These are phyloP conservation scores for Vanilla planifolia DNA, from an alignment of 106 monocot genomes.

Conservation along the genomic window DNA sequence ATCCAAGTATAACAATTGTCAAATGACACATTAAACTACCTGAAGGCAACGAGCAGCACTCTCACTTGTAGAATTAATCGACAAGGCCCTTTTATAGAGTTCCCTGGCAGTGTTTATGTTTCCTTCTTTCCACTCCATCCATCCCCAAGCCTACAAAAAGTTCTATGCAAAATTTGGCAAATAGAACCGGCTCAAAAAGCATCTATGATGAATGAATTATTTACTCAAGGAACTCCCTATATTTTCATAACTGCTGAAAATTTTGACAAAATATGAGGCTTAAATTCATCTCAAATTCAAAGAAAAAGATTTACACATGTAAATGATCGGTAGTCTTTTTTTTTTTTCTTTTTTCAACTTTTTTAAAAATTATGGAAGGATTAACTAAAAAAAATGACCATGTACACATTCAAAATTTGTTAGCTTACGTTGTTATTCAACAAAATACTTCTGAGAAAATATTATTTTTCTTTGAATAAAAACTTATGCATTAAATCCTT, in stretches of 20 bases:
- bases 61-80: constrained; percentile 76
- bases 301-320: neutral
- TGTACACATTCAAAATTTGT: too few relatives aligned
- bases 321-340: too few relatives aligned
- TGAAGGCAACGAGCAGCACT: constrained; percentile 96
- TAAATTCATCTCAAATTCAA: neutral
- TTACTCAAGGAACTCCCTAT: neutral
- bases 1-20: neutral
- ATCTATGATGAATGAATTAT: neutral
- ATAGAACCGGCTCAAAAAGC: neutral
- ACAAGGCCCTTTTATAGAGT: constrained; percentile 75
- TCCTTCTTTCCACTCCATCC: constrained; percentile 99
- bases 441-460: too few relatives aligned
- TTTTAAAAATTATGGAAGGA: neutral
- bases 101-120: constrained; percentile 77
- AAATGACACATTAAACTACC: constrained; percentile 27
- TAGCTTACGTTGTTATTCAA: too few relatives aligned
- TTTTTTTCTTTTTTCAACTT: too few relatives aligned
- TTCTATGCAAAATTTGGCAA: constrained; percentile 4
- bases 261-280: neutral
- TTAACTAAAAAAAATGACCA: neutral
- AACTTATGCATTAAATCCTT: too few relatives aligned
- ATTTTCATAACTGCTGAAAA: neutral
- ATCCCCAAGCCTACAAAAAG: constrained; percentile 87
- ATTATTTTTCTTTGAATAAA: too few relatives aligned